Evolutionary conservation across 495 filamentous ascomycete genomes (phyloP), one percentile per base, ranked within the genome.

Genomic region (Hypomontagnella monticulosa): DNA sequence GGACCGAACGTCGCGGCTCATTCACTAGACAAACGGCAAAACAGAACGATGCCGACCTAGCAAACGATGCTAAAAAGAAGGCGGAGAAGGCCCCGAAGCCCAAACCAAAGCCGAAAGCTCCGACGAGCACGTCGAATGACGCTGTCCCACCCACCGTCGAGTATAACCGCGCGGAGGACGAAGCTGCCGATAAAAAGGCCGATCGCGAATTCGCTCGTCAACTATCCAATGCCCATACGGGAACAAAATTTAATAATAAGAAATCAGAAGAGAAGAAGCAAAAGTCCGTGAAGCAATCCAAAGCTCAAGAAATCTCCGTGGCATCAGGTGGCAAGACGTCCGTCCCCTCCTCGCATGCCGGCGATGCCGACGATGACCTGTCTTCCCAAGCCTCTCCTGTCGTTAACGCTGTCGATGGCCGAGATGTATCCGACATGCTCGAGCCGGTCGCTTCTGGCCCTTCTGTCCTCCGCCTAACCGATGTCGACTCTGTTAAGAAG

Each of bases 401-500:
- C 7, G 70, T 88, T 16, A 67, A 52, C 43, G 83, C 89, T 19
- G 83, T 78, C 18, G 75, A 81, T 43, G 70, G 75, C 37, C 83
- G 81, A 14, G 91, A 88, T 68, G 85, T 96, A 43, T 88, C 88
- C 46, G 93, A 97, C 73, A 97, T 97, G 93, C 86, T 97, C 16
- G 93, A 95, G 76, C 80, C 90, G 14, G 79, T 83, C 40, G 72
- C 87, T 15, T 71, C 87, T 36, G 90, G 83, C 16, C 89, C 91
- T n/a, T 87, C 88, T 4, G 87, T 93, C 37, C 84, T 97, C 34
- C 88, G 90, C 16, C 77, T 97, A 42, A 93, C 89, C 41, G 86
- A 87, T 40, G 80, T 84, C 30, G 85, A 89, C 64, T 67, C 71
- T 2, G 81, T 83, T 42, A 78, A 78, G 41, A 84, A 86, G 67